Evolutionary conservation across 2,329 filamentous ascomycete genomes (phyloP).

Genomic region (Fusarium domesticum): DNA sequence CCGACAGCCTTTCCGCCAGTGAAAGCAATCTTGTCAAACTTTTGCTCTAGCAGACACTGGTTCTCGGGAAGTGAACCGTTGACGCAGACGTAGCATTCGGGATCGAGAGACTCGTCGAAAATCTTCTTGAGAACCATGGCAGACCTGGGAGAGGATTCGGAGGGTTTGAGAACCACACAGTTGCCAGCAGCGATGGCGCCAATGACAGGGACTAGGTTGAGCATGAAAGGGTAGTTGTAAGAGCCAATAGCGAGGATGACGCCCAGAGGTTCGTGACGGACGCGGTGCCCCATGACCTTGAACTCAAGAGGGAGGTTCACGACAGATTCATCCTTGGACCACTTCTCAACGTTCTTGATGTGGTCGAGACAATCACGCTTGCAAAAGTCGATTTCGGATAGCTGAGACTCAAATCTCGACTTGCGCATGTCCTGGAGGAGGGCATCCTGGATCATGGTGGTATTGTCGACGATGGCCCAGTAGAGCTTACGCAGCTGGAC

Average conservation of each 20-base stretch:
- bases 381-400: constrained; percentile 75
- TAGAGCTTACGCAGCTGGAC: constrained; percentile 90
- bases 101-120: constrained; percentile 72
- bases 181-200: constrained; percentile 93
- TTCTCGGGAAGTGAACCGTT: constrained; percentile 82
- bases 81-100: constrained; percentile 69
- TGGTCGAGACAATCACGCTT: constrained; percentile 79
- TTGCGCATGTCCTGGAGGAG: constrained; percentile 77
- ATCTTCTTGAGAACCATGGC: constrained; percentile 80
- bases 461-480: constrained; percentile 83
- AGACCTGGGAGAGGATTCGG: constrained; percentile 72
- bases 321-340: constrained; percentile 77
- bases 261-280: constrained; percentile 86
- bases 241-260: constrained; percentile 81
- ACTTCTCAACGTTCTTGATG: constrained; percentile 73
- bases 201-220: constrained; percentile 73
- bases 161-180: constrained; percentile 86
- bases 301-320: constrained; percentile 67
- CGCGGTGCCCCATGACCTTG: constrained; percentile 66
- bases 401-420: constrained; percentile 67
- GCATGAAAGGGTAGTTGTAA: constrained; percentile 90
- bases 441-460: constrained; percentile 69
- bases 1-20: constrained; percentile 78
- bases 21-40: constrained; percentile 98
- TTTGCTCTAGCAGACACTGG: constrained; percentile 76